phyloP scores from a whole-genome alignment of 768 basidiomycete species.

The Rhodotorula graminis region DNA sequence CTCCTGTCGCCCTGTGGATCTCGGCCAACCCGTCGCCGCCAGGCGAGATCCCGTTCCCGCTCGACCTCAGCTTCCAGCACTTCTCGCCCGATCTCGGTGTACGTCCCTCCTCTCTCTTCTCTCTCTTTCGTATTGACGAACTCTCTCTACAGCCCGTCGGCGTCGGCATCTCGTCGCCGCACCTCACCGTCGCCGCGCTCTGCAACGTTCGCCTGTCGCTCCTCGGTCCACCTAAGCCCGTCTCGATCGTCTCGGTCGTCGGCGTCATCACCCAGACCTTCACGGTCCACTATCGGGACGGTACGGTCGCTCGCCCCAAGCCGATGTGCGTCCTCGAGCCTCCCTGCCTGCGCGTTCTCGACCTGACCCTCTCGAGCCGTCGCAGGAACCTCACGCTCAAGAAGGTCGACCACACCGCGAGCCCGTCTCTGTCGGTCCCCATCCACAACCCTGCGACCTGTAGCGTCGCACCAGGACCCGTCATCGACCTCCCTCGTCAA shows the following conservation, averaged over 20 bases:
- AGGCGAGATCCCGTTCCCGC: conserved; percentile 14
- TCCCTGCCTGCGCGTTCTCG: too few species aligned
- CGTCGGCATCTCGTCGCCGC: conserved; percentile 22
- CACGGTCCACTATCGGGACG: conserved; percentile 7
- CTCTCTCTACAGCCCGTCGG: conserved; percentile 16
- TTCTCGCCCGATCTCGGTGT: conserved; percentile 18
- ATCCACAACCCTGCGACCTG: conserved; percentile 11
- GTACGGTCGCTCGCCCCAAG: conserved; percentile 7
- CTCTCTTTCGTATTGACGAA: too few species aligned
- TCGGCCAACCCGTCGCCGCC: conserved; percentile 18
- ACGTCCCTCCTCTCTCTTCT: background rate
- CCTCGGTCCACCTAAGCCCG: conserved; percentile 2
- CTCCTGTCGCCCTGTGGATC: conserved; percentile 19
- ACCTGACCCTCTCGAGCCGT: too few species aligned
- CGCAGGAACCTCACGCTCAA: background rate
- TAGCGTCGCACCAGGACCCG: background rate
- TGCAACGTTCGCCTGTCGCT: conserved; percentile 25
- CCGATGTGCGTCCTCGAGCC: background rate
- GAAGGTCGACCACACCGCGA: conserved; percentile 19
- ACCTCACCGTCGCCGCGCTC: conserved; percentile 28
- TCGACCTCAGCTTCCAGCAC: conserved; percentile 18
- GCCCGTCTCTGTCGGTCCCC: background rate
- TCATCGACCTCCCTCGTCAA: background rate
- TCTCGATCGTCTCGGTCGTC: conserved; percentile 21
- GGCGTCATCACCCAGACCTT: conserved; percentile 16